A percentile compares a stretch with the other conserved stretches of the same genome.
Evolutionary conservation across 1,139 yeast species (phyloP).

Genomic region (Kurtzmaniella quercitrusa): DNA sequence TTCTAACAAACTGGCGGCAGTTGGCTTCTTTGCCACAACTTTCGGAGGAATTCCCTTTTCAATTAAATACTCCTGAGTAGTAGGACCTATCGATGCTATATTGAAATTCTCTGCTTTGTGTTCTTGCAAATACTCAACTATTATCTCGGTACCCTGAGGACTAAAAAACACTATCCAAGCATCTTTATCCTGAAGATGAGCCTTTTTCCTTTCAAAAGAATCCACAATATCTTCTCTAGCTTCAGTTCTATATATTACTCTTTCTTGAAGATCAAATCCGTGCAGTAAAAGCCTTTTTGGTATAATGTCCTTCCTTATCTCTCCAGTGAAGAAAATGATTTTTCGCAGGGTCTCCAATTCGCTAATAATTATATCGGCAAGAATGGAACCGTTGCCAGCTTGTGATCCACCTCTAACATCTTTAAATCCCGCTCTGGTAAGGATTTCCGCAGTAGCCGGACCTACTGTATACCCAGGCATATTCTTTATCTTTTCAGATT

Average conservation of each 20-base stretch:
- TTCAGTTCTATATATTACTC: conserved; percentile 66
- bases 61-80: conserved; percentile 66
- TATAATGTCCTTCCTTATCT: conserved; percentile 74
- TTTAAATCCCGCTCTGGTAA: conserved; percentile 58
- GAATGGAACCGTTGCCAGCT: conserved; percentile 76
- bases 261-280: conserved; percentile 53
- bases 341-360: conserved; percentile 24
- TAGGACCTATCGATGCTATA: conserved; percentile 90
- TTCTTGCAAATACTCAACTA: conserved; percentile 43
- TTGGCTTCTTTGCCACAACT: conserved; percentile 70
- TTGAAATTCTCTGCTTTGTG: conserved; percentile 21
- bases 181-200: conserved; percentile 4
- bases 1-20: conserved; percentile 49
- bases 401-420: conserved; percentile 67
- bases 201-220: conserved; percentile 27
- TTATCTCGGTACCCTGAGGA: conserved; percentile 77
- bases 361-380: conserved; percentile 60
- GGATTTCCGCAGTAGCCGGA: conserved; percentile 74
- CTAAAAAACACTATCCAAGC: conserved; percentile 84
- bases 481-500: conserved; percentile 24
- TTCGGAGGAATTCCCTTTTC: conserved; percentile 52
- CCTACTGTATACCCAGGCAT: conserved; percentile 84
- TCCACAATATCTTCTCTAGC: conserved; percentile 42
- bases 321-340: conserved; percentile 83
- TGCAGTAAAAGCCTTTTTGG: conserved; percentile 51